A percentile compares a stretch with the other conserved stretches of the same genome.
Conservation (phyloP, 441 rosid species). For the Populus hybrid region DNA sequence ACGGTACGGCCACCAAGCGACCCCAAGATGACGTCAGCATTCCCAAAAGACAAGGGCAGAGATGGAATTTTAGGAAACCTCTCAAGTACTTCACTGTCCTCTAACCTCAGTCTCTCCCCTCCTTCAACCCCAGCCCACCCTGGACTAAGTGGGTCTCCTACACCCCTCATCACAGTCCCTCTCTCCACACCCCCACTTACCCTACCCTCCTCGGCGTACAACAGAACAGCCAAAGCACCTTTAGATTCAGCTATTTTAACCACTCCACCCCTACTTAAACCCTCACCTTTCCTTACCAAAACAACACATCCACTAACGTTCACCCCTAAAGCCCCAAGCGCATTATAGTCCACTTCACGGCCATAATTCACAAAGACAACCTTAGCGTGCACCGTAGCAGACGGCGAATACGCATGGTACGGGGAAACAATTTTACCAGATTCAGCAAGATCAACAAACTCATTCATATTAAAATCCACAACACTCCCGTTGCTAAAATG, state of each 20-base stretch:
- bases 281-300: constrained; percentile 59
- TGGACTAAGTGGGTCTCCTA: constrained; percentile 91
- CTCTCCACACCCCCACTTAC: constrained; percentile 62
- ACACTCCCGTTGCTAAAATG: constrained; percentile 53
- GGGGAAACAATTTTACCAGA: constrained; percentile 46
- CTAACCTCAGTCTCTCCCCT: constrained; percentile 63
- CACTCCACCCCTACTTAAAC: constrained; percentile 59
- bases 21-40: constrained; percentile 62
- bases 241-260: constrained; percentile 60
- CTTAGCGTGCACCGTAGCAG: constrained; percentile 55
- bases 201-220: constrained; percentile 54
- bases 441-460: constrained; percentile 13
- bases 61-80: constrained; percentile 82
- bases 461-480: constrained; percentile 38
- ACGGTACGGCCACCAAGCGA: constrained; percentile 56
- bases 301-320: constrained; percentile 64
- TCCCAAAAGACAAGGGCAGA: constrained; percentile 67
- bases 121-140: constrained; percentile 83
- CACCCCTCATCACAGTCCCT: constrained; percentile 90
- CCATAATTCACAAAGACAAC: constrained; percentile 78
- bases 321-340: constrained; percentile 52
- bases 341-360: constrained; percentile 64
- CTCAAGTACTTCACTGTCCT: constrained; percentile 44
- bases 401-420: constrained; percentile 94
- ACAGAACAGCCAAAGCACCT: constrained; percentile 77